A percentile compares a stretch with the other conserved stretches of the same genome.
These are phyloP conservation scores for Monilinia fructicola DNA, from an alignment of 2,329 filamentous ascomycete species.

Conservation along the genomic window DNA sequence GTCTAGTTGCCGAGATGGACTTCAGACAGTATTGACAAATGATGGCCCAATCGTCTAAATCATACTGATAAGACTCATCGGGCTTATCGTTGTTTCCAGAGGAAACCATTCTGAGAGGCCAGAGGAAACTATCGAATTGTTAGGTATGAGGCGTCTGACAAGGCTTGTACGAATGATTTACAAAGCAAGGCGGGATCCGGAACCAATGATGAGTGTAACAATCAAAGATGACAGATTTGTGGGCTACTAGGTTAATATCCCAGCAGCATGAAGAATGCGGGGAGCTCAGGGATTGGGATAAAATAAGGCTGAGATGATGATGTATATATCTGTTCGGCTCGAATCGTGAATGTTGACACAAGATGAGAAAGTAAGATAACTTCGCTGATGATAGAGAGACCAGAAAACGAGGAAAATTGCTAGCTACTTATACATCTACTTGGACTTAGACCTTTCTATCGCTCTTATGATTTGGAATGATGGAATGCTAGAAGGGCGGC, in stretches of 20 bases:
- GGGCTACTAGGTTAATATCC: conserved; percentile 12
- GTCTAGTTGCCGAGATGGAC: conserved; percentile 32
- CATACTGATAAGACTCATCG: conserved; percentile 24
- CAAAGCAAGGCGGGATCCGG: conserved; percentile 23
- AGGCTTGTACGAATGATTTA: conserved; percentile 21
- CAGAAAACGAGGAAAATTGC: neutral
- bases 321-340: neutral
- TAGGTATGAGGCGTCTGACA: conserved; percentile 18
- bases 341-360: neutral
- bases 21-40: conserved; percentile 32
- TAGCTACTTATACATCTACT: conserved; percentile 14
- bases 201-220: conserved; percentile 27
- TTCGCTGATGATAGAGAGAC: conserved; percentile 2
- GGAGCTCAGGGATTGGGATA: neutral
- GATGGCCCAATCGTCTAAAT: conserved; percentile 28
- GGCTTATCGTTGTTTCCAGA: conserved; percentile 24
- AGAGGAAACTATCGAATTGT: conserved; percentile 19
- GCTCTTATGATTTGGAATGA: neutral
- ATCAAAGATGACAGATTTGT: conserved; percentile 30
- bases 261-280: neutral
- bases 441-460: neutral
- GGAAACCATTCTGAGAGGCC: conserved; percentile 21
- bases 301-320: conserved; percentile 6
- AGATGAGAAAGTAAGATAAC: conserved; percentile 8
- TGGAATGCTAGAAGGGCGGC: conserved; percentile 1